phyloP scores from a whole-genome alignment of 2,329 filamentous ascomycete species.

The Fusarium sp. region DNA sequence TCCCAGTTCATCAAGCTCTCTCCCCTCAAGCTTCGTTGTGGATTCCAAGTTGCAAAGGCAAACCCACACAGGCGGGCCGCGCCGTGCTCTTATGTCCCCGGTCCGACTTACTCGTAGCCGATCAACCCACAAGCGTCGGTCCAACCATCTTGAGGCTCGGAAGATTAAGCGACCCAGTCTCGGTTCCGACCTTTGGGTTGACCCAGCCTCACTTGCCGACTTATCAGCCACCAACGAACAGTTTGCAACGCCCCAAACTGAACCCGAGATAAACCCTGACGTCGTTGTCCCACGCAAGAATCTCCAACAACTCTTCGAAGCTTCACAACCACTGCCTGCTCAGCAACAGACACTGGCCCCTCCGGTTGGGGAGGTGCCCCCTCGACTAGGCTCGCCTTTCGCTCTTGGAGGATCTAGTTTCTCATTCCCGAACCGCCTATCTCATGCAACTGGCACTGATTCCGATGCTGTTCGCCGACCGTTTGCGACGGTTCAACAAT shows the following conservation, averaged over 20 bases:
- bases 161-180: conserved; percentile 66
- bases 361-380: conserved; percentile 55
- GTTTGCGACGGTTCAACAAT: conserved; percentile 70
- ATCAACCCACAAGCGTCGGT: conserved; percentile 68
- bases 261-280: conserved; percentile 42
- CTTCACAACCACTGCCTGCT: conserved; percentile 43
- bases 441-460: conserved; percentile 61
- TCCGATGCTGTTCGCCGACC: conserved; percentile 62
- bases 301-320: conserved; percentile 58
- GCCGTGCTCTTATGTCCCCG: conserved; percentile 66
- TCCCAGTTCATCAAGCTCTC: conserved; percentile 68
- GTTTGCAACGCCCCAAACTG: conserved; percentile 53
- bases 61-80: conserved; percentile 64
- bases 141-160: conserved; percentile 64
- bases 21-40: conserved; percentile 56
- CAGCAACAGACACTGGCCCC: conserved; percentile 41
- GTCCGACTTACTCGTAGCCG: conserved; percentile 65
- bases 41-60: conserved; percentile 56
- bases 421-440: conserved; percentile 72
- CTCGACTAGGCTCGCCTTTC: conserved; percentile 72
- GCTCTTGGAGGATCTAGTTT: conserved; percentile 64
- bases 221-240: conserved; percentile 44
- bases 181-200: conserved; percentile 66
- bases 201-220: conserved; percentile 54
- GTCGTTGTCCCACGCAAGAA: conserved; percentile 60